Evolutionary conservation across 208 protist genomes (phyloP), one percentile per base, ranked within the genome.

Genomic region (Acanthamoeba lugdunensis): DNA sequence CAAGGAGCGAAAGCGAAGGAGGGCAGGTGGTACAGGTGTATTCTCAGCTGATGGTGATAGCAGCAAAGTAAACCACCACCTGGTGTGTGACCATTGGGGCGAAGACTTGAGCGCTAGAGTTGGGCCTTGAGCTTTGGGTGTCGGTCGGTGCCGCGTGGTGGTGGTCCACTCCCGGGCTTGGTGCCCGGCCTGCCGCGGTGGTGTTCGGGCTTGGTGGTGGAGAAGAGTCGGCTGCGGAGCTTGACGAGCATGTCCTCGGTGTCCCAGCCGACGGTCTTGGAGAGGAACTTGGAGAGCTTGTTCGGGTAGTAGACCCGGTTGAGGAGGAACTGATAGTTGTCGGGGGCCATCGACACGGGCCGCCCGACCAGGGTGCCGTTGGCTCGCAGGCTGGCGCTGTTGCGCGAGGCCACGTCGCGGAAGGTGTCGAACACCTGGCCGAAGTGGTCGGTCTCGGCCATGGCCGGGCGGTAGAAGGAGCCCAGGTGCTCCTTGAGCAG

Each of bases 281-380:
- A 91, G 16, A 95, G 45, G 37, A 95, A 9, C 82, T 95, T 95
- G 21, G 91, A 90, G 28, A 95, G 94, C 67, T 95, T 95, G 61
- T 94, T 95, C 58, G 94, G 94, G 41, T 95, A 95, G 56, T 95
- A 94, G 61, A 95, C 94, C 37, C 94, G 84, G n/a, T 94, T 95
- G 2, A 95, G 69, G 25, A 95, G 54, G 28, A 94, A 93, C 79
- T 94, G 75, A 56, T 95, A 95, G 65, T 94, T 94, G 4, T 95
- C 69, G 8, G 94, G 94, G 1, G 91, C 87, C 18, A 95, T 73
- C 56, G 94, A 91, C 11, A 95, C 87, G 16, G 94, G 94, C 87
- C 94, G 58, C 7, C 94, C 94, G 50, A 95, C 94, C 7, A 95
- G 41, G 13, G 93, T 92, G 45, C 94, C 81, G 54, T 93, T 94